Evolutionary conservation across 352 stramenopile genomes (phyloP).

Genomic region (Phytopythium vexans): DNA sequence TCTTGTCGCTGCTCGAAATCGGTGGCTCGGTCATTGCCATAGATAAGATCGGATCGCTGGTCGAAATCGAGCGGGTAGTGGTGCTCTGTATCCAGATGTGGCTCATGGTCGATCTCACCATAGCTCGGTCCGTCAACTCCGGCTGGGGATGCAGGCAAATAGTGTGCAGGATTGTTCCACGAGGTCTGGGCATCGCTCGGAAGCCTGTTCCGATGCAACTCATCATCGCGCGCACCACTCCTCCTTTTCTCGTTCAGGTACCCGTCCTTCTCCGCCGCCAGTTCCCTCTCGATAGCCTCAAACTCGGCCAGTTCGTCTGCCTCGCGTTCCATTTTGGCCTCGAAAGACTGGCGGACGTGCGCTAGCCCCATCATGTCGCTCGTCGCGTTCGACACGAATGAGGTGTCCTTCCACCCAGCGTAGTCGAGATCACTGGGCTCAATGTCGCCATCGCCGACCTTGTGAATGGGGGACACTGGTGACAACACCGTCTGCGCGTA

Average conservation of each 20-base stretch:
- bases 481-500: conserved; percentile 13
- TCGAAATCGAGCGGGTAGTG: conserved; percentile 36
- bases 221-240: conserved; percentile 1
- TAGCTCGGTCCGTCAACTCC: too few species aligned
- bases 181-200: too few species aligned
- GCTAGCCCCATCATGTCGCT: conserved; percentile 39
- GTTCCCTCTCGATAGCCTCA: conserved; percentile 66
- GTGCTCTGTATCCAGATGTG: background rate
- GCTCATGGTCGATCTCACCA: background rate
- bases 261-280: conserved; percentile 56
- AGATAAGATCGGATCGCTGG: conserved; percentile 43
- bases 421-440: too few species aligned
- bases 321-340: conserved; percentile 50
- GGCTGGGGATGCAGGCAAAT: background rate
- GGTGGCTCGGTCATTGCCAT: conserved; percentile 13
- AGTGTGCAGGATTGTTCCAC: conserved; percentile 4
- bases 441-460: background rate
- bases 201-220: background rate
- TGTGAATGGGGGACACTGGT: conserved; percentile 12
- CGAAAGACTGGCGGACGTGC: conserved; percentile 47
- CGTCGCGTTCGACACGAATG: conserved; percentile 36
- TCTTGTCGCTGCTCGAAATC: conserved; percentile 7
- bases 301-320: conserved; percentile 77
- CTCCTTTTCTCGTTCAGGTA: conserved; percentile 45
- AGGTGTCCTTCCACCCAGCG: conserved; percentile 21